Conservation (phyloP, 768 basidiomycete species). For the Mycena capillaripes region DNA sequence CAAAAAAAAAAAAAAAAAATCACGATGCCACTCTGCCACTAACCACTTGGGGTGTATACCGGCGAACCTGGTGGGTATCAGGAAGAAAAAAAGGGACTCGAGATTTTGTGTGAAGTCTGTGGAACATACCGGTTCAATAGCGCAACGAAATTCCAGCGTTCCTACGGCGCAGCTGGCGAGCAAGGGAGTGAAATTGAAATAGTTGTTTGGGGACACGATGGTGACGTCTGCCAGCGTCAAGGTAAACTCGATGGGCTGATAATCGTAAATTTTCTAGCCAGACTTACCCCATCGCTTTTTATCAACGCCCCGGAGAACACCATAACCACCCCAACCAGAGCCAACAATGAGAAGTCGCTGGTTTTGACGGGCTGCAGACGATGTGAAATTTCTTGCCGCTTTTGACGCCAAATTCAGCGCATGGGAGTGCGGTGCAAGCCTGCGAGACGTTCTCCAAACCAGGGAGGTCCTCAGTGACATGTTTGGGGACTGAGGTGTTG, state of each 20-base stretch:
- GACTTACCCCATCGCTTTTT: slow-evolving; percentile 78
- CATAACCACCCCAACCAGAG: slow-evolving; percentile 86
- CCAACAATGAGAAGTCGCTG: slow-evolving; percentile 76
- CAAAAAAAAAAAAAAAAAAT: too few species aligned
- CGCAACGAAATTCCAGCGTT: slow-evolving; percentile 86
- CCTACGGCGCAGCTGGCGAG: slow-evolving; percentile 84
- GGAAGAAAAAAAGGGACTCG: background rate
- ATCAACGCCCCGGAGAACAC: slow-evolving; percentile 74
- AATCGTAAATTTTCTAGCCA: slow-evolving; percentile 7
- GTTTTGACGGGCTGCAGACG: slow-evolving; percentile 51
- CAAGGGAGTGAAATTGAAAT: slow-evolving; percentile 79
- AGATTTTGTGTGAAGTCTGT: background rate
- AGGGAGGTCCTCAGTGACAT: slow-evolving; percentile 3
- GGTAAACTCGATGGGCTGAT: background rate
- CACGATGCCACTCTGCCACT: slow-evolving; percentile 40
- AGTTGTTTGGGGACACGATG: slow-evolving; percentile 74
- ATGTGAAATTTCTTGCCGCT: slow-evolving; percentile 52
- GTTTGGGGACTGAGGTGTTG: background rate
- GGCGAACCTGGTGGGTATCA: slow-evolving; percentile 58
- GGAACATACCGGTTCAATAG: slow-evolving; percentile 80
- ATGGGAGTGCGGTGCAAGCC: background rate
- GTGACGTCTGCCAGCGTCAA: slow-evolving; percentile 65
- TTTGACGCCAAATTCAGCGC: background rate
- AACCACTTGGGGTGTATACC: slow-evolving; percentile 70
- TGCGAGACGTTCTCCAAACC: background rate